These are phyloP conservation scores for Microthyrium microscopicum DNA, from an alignment of 2,329 filamentous ascomycete species.

Conservation along the genomic window DNA sequence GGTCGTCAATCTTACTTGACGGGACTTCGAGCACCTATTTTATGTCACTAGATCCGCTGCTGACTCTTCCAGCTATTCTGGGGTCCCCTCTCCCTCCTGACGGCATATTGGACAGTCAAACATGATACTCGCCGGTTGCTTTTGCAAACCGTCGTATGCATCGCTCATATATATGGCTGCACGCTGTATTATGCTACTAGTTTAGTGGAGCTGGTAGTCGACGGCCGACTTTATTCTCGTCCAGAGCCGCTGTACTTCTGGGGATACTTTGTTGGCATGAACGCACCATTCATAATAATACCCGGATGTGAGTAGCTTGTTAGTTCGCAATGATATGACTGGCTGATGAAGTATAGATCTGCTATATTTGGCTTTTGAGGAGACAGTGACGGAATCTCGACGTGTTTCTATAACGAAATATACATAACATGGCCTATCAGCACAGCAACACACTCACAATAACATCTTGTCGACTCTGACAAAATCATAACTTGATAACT, in stretches of 20 bases:
- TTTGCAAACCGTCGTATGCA: constrained; percentile 41
- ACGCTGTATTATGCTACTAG: constrained; percentile 47
- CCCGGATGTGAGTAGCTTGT: no score
- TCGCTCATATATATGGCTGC: constrained; percentile 49
- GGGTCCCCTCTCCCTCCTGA: constrained; percentile 44
- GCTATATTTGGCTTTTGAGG: no score
- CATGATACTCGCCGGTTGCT: constrained; percentile 41
- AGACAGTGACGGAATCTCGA: no score
- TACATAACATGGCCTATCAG: no score
- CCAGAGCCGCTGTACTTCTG: constrained; percentile 50
- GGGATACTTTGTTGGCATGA: constrained; percentile 50
- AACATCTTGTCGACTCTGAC: no score
- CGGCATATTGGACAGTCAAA: constrained; percentile 36
- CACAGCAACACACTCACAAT: no score
- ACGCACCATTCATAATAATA: constrained; percentile 49
- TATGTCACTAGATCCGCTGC: not conserved
- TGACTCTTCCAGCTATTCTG: constrained; percentile 30
- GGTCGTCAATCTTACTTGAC: no score
- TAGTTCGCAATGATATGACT: no score
- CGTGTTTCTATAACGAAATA: no score
- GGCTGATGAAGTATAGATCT: no score
- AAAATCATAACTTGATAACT: no score
- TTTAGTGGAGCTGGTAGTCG: constrained; percentile 40
- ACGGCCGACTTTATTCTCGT: constrained; percentile 38
- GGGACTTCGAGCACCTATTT: not conserved